A percentile compares a stretch with the other conserved stretches of the same genome.
Evolutionary conservation across 139 green algal species (phyloP).

Genomic region (Microglena sp.): DNA sequence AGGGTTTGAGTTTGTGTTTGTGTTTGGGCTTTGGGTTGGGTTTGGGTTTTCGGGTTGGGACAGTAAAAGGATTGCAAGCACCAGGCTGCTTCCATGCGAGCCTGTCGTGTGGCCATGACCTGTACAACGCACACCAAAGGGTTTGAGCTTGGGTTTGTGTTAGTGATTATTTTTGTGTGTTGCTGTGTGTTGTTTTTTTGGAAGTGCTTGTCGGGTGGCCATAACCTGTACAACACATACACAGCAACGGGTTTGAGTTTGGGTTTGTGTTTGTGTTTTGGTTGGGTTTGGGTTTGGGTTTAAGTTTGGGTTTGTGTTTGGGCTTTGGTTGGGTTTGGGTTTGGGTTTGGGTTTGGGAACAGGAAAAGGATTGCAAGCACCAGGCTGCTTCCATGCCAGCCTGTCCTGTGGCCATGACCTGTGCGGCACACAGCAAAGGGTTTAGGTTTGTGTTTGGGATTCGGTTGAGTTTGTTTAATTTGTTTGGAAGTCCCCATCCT

Average conservation of each 20-base stretch:
- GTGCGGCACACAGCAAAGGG: neutral
- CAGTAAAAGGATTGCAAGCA: too few relatives aligned
- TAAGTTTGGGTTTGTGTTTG: neutral
- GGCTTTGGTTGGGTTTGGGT: too few relatives aligned
- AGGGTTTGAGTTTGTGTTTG: neutral
- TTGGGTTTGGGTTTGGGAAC: too few relatives aligned
- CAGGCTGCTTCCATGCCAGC: too few relatives aligned
- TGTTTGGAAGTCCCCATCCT: neutral
- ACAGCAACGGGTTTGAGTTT: neutral
- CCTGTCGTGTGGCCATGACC: too few relatives aligned
- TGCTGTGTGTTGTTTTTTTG: neutral
- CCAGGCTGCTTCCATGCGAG: too few relatives aligned
- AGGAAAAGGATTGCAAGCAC: too few relatives aligned
- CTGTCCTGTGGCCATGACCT: too few relatives aligned
- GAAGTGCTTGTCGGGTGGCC: neutral
- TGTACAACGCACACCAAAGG: neutral
- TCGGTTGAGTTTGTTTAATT: neutral
- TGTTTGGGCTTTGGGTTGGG: too few relatives aligned
- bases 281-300: neutral
- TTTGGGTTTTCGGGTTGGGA: too few relatives aligned
- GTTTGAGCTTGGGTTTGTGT: neutral
- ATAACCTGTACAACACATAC: neutral
- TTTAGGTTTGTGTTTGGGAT: neutral
- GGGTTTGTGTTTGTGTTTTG: neutral
- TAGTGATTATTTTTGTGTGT: neutral